phyloP scores from a whole-genome alignment of 148 eudicot genomes.

The Rhododendron ferrugineum region DNA sequence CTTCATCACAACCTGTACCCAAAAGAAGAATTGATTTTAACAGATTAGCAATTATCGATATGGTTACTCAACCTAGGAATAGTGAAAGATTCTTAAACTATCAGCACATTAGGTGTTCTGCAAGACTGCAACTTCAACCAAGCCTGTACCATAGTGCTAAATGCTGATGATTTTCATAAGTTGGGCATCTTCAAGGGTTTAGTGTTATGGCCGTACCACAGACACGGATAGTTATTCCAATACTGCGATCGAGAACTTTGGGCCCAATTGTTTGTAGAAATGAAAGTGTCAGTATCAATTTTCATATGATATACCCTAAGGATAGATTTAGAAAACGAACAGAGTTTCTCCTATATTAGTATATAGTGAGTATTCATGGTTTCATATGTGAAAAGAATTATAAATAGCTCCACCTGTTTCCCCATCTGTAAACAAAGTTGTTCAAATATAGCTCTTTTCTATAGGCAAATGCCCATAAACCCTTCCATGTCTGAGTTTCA shows the following conservation, averaged over 20 bases:
- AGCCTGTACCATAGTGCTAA: neutral
- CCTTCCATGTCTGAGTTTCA: neutral
- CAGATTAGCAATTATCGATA: neutral
- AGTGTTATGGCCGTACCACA: neutral
- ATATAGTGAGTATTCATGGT: neutral
- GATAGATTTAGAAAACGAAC: neutral
- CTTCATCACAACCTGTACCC: constrained; percentile 65
- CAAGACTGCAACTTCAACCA: neutral
- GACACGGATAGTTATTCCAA: neutral
- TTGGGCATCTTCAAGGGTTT: neutral
- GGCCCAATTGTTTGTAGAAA: neutral
- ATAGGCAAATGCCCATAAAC: neutral
- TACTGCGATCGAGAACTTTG: no score
- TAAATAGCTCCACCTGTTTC: neutral
- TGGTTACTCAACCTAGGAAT: neutral
- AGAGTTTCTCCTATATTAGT: neutral
- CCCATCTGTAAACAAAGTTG: neutral
- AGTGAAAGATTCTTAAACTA: neutral
- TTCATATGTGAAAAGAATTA: neutral
- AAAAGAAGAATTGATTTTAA: neutral
- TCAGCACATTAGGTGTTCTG: neutral
- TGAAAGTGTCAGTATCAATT: neutral
- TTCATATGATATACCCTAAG: neutral
- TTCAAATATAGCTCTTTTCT: neutral
- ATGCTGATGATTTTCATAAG: neutral